Percentiles rank a stretch among this genome's conserved stretches.
phyloP scores from a whole-genome alignment of 2,329 filamentous ascomycete species.

The Fusarium sp. region DNA sequence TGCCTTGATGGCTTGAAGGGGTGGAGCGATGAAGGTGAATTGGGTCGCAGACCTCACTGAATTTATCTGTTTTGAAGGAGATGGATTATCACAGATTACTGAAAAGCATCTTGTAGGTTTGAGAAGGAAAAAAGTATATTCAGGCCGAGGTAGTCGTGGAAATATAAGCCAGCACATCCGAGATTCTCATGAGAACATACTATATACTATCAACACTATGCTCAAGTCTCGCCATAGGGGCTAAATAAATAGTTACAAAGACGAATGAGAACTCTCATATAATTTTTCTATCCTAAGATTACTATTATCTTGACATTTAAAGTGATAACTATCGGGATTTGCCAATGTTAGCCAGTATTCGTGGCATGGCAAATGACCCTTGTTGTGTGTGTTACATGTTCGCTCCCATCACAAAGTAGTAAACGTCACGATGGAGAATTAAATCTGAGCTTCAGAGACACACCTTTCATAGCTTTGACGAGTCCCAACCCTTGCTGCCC shows the following conservation, averaged over 20 bases:
- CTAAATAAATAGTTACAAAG: neutral
- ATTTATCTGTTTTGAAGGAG: no score
- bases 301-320: neutral
- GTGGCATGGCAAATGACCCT: neutral
- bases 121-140: neutral
- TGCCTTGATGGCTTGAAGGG: slow-evolving; percentile 57
- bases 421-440: neutral
- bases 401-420: neutral
- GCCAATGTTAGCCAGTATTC: neutral
- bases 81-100: neutral
- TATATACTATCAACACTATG: neutral
- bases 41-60: no score
- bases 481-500: neutral
- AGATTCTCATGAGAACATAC: neutral
- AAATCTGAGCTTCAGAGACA: neutral
- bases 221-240: neutral
- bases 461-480: neutral
- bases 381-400: neutral
- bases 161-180: neutral
- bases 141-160: neutral
- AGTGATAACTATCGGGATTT: neutral
- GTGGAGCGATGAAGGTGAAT: no score
- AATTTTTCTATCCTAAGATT: neutral
- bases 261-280: neutral
- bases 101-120: neutral